phyloP scores from a whole-genome alignment of 208 protist species.

The Trypanosoma boissoni region DNA sequence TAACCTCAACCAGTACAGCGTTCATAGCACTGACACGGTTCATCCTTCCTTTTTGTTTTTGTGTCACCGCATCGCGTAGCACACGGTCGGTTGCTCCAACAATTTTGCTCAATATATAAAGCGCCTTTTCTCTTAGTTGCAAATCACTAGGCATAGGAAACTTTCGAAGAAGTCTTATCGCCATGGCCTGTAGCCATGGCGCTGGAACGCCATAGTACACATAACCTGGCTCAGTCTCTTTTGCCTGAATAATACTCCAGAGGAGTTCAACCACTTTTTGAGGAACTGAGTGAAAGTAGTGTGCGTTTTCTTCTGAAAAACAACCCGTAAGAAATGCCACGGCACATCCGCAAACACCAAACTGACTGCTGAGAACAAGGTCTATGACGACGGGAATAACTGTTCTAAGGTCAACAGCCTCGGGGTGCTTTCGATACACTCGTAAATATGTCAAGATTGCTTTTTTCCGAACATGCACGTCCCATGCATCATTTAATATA shows the following conservation, averaged over 20 bases:
- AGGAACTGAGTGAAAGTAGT: constrained; percentile 54
- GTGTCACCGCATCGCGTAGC: constrained; percentile 74
- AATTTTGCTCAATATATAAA: constrained; percentile 77
- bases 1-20: constrained; percentile 96
- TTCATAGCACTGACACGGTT: constrained; percentile 97
- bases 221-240: constrained; percentile 92
- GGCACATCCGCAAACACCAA: constrained; percentile 92
- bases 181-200: constrained; percentile 98
- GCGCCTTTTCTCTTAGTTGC: constrained; percentile 40
- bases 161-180: constrained; percentile 96
- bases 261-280: constrained; percentile 83
- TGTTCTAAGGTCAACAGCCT: constrained; percentile 66
- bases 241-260: constrained; percentile 80
- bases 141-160: constrained; percentile 87
- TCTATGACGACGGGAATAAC: constrained; percentile 76
- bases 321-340: constrained; percentile 92
- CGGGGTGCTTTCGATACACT: constrained; percentile 95
- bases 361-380: constrained; percentile 81
- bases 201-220: constrained; percentile 97
- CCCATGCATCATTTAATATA: constrained; percentile 71
- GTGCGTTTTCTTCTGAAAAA: constrained; percentile 60
- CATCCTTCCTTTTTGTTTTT: constrained; percentile 80
- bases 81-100: constrained; percentile 87
- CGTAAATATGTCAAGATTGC: constrained; percentile 96
- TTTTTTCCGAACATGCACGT: constrained; percentile 97